Evolutionary conservation across 495 filamentous ascomycete genomes (phyloP).

Genomic region (Xylaria bambusicola): DNA sequence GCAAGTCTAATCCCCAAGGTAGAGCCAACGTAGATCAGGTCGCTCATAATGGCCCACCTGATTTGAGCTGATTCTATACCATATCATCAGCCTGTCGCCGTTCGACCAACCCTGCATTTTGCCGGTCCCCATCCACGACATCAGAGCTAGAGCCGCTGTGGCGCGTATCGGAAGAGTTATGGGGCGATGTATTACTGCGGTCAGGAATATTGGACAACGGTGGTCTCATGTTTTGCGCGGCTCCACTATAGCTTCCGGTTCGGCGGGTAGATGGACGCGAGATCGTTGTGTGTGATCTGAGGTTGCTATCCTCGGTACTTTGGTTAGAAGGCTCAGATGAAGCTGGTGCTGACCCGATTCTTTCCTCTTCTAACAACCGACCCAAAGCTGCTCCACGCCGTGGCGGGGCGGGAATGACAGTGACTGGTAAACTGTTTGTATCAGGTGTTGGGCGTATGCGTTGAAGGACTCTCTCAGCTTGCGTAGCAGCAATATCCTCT

Average conservation of each 20-base stretch:
- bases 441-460: slow-evolving; percentile 48
- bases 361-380: slow-evolving; percentile 46
- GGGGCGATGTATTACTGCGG: slow-evolving; percentile 17
- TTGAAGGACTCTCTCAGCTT: slow-evolving; percentile 49
- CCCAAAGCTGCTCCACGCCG: slow-evolving; percentile 48
- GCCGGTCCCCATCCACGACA: slow-evolving; percentile 19
- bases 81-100: slow-evolving; percentile 30
- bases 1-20: slow-evolving; percentile 6
- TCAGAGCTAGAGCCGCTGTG: slow-evolving; percentile 13
- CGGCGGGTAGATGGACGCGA: slow-evolving; percentile 10
- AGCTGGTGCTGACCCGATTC: slow-evolving; percentile 6
- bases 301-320: neutral
- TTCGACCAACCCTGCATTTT: slow-evolving; percentile 18
- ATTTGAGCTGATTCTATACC: slow-evolving; percentile 15
- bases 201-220: slow-evolving; percentile 14
- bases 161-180: slow-evolving; percentile 16
- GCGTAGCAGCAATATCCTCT: slow-evolving; percentile 50
- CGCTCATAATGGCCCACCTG: neutral
- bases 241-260: slow-evolving; percentile 15
- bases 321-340: neutral
- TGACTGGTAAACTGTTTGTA: slow-evolving; percentile 51
- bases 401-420: slow-evolving; percentile 50
- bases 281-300: neutral
- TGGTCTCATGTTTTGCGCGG: slow-evolving; percentile 15
- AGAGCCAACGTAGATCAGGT: neutral